Evolutionary conservation across 2,329 filamentous ascomycete species (phyloP).

Genomic region (Saccharata proteae): DNA sequence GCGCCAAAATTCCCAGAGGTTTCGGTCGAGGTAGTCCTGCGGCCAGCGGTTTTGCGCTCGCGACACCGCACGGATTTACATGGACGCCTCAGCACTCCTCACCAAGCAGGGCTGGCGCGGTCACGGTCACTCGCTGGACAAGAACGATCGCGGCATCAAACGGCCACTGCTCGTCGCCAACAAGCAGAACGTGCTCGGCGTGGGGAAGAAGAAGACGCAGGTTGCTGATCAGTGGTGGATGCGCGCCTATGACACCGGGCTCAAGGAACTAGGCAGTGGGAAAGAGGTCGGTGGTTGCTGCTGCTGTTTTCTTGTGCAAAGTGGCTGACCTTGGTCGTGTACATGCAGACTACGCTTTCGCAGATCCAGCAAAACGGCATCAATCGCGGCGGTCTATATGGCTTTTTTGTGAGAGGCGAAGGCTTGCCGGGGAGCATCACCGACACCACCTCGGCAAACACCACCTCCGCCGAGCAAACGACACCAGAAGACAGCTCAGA

Average conservation of each 20-base stretch:
- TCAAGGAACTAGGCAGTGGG: constrained; percentile 59
- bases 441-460: constrained; percentile 3
- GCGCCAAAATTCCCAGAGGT: no score
- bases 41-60: no score
- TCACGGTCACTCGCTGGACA: constrained; percentile 75
- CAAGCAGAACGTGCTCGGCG: constrained; percentile 67
- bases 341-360: constrained; percentile 42
- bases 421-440: constrained; percentile 58
- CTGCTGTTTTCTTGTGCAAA: neutral
- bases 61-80: constrained; percentile 29
- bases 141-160: constrained; percentile 61
- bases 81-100: constrained; percentile 79
- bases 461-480: neutral
- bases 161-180: constrained; percentile 73
- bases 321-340: neutral
- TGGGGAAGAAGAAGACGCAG: constrained; percentile 60
- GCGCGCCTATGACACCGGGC: constrained; percentile 80
- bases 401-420: constrained; percentile 74
- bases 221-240: constrained; percentile 90
- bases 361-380: constrained; percentile 35
- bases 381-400: constrained; percentile 54
- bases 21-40: no score
- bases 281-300: constrained; percentile 36
- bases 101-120: constrained; percentile 84
- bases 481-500: constrained; percentile 13